phyloP scores from a whole-genome alignment of 345 rosid species.

The Arabis alpina region DNA sequence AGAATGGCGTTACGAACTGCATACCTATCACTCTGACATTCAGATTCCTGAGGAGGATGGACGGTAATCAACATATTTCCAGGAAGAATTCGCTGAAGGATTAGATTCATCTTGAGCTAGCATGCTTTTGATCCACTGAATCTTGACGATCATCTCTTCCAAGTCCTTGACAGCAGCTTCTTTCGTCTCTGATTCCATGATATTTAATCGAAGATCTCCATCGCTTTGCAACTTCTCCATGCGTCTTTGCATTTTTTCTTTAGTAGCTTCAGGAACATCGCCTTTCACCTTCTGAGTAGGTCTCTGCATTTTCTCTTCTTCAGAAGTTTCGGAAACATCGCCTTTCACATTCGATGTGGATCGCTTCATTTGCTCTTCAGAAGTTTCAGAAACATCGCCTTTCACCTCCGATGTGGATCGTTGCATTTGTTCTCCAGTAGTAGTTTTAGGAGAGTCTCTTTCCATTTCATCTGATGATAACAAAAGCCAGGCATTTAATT shows the following conservation, averaged over 20 bases:
- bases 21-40: slow-evolving; percentile 8
- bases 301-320: slow-evolving; percentile 1
- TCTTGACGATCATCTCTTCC: slow-evolving; percentile 61
- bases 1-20: not conserved
- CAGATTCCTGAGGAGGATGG: slow-evolving; percentile 10
- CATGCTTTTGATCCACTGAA: slow-evolving; percentile 59
- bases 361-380: not conserved
- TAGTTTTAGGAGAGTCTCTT: not conserved
- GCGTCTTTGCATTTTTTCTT: slow-evolving; percentile 1
- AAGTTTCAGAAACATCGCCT: too few species aligned
- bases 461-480: slow-evolving; percentile 13
- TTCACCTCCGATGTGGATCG: not conserved
- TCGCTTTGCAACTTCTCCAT: slow-evolving; percentile 45
- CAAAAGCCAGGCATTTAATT: not conserved
- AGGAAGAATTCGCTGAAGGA: slow-evolving; percentile 1
- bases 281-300: slow-evolving; percentile 38
- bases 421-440: not conserved
- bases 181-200: slow-evolving; percentile 49
- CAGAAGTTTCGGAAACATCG: not conserved
- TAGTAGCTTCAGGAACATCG: slow-evolving; percentile 9
- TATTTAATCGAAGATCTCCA: slow-evolving; percentile 41
- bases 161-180: slow-evolving; percentile 69
- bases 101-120: slow-evolving; percentile 35
- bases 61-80: slow-evolving; percentile 24
- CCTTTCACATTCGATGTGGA: not conserved